Evolutionary conservation across 2,329 filamentous ascomycete species (phyloP).

Genomic region (Fusarium secorum): DNA sequence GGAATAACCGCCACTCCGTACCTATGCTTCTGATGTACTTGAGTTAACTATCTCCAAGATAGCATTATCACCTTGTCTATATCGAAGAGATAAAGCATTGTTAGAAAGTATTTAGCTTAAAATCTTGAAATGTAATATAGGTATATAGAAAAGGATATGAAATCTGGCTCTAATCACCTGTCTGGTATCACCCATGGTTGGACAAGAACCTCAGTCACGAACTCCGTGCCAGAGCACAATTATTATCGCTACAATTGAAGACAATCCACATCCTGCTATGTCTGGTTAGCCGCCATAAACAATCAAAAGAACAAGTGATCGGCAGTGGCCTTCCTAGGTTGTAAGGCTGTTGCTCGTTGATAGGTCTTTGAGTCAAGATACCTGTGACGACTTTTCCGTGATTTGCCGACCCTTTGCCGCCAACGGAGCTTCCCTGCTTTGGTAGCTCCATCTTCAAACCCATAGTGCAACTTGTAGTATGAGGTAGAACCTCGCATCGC

Average conservation of each 20-base stretch:
- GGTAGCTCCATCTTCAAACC: conserved; percentile 23
- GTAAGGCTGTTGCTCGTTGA: conserved; percentile 10
- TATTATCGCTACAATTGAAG: neutral
- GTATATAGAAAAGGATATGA: neutral
- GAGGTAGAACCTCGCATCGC: conserved; percentile 21
- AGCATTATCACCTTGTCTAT: neutral
- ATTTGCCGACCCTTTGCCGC: conserved; percentile 43
- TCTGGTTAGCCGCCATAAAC: neutral
- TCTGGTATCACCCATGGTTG: neutral
- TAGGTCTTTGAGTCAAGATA: conserved; percentile 8
- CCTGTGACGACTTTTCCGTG: conserved; percentile 26
- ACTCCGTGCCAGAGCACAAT: neutral
- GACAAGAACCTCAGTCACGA: neutral
- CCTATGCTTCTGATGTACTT: too few relatives aligned
- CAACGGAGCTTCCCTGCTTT: conserved; percentile 30
- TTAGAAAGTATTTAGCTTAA: neutral
- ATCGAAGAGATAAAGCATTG: neutral
- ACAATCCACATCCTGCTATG: neutral
- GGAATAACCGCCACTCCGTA: neutral
- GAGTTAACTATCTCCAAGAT: neutral
- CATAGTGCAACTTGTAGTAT: neutral
- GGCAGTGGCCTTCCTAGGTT: conserved; percentile 7
- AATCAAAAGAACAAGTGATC: conserved; percentile 15
- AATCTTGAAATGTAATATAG: neutral
- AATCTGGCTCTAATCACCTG: neutral